phyloP scores from a whole-genome alignment of 306 rosid genomes.

The Vigna reflexopilosa region DNA sequence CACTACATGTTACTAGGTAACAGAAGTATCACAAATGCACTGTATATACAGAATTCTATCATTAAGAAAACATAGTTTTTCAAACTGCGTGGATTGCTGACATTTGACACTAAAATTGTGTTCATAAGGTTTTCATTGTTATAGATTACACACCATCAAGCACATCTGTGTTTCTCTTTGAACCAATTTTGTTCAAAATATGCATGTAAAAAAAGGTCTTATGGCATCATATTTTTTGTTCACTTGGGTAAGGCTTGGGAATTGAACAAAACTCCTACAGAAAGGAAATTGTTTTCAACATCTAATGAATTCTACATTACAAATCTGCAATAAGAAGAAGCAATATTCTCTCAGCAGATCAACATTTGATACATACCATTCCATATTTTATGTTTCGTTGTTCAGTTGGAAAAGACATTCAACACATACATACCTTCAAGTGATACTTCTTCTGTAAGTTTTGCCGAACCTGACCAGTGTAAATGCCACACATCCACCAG shows the following conservation, averaged over 20 bases:
- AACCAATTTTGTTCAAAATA: slow-evolving; percentile 1
- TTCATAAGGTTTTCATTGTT: not conserved
- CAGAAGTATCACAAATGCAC: slow-evolving; percentile 4
- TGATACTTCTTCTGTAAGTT: slow-evolving; percentile 75
- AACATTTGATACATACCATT: slow-evolving; percentile 1
- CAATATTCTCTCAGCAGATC: slow-evolving; percentile 18
- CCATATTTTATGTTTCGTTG: slow-evolving; percentile 4
- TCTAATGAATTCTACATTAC: slow-evolving; percentile 15
- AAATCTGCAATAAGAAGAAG: slow-evolving; percentile 17
- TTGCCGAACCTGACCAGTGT: slow-evolving; percentile 76
- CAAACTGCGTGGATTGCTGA: not conserved
- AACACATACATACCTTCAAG: slow-evolving; percentile 63
- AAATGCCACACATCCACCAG: slow-evolving; percentile 91
- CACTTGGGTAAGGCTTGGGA: slow-evolving; percentile 15
- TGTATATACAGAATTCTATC: not conserved
- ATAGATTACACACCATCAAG: slow-evolving; percentile 1
- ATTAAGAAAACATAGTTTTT: slow-evolving; percentile 5
- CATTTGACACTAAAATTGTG: slow-evolving; percentile 9
- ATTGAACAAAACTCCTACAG: not conserved
- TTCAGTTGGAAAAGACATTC: slow-evolving; percentile 32
- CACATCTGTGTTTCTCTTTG: not conserved
- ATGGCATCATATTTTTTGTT: not conserved
- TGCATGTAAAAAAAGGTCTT: not conserved
- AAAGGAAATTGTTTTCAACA: not conserved
- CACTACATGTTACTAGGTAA: slow-evolving; percentile 20